Evolutionary conservation across 148 eudicot genomes (phyloP).

Genomic region (Polygonum maritimum): DNA sequence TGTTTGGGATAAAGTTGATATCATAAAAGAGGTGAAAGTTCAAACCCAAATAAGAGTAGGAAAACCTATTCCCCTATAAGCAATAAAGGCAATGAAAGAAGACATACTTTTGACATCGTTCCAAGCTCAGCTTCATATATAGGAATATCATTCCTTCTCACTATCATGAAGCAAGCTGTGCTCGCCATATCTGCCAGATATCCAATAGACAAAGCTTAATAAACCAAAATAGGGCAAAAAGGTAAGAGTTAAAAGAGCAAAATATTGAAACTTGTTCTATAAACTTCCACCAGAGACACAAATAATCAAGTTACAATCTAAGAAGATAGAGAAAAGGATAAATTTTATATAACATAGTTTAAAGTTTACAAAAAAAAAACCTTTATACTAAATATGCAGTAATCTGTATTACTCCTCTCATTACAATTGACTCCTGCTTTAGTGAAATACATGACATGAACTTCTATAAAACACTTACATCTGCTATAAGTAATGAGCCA

Average conservation of each 20-base stretch:
- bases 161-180: constrained; percentile 91
- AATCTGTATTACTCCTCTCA: background rate
- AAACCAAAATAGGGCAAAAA: background rate
- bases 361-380: background rate
- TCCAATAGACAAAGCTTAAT: background rate
- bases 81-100: background rate
- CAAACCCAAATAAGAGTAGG: background rate
- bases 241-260: background rate
- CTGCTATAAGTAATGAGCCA: background rate
- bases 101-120: constrained; percentile 57
- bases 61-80: background rate
- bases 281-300: background rate
- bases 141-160: constrained; percentile 89
- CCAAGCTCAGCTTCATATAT: constrained; percentile 98
- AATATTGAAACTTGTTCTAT: background rate
- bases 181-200: constrained; percentile 26
- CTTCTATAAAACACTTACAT: background rate
- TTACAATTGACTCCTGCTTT: background rate
- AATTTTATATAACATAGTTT: background rate
- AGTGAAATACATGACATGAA: background rate
- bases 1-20: background rate
- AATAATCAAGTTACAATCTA: background rate
- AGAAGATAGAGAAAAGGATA: background rate
- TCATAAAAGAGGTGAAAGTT: background rate
- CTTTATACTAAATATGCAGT: background rate